Percentiles rank a stretch among this genome's conserved stretches.
These are phyloP conservation scores for Cercophora samala DNA, from an alignment of 495 filamentous ascomycete genomes.

Conservation along the genomic window DNA sequence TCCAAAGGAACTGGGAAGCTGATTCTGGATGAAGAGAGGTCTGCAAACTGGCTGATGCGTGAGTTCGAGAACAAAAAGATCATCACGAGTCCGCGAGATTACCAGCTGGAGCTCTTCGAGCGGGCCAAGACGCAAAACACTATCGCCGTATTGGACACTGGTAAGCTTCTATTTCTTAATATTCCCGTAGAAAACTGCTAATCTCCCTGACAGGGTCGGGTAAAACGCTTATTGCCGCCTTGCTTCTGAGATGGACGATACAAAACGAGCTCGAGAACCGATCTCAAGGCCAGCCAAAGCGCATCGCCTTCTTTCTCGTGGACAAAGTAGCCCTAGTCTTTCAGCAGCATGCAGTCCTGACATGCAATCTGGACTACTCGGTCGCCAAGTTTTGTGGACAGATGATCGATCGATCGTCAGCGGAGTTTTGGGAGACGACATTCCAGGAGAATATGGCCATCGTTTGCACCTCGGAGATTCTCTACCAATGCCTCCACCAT, in stretches of 20 bases:
- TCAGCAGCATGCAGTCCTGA: conserved; percentile 82
- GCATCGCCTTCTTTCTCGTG: conserved; percentile 84
- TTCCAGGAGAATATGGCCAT: conserved; percentile 76
- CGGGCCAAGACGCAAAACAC: conserved; percentile 81
- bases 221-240: conserved; percentile 90
- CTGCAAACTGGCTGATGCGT: conserved; percentile 24
- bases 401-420: conserved; percentile 44
- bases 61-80: conserved; percentile 46
- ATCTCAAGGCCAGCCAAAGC: conserved; percentile 53
- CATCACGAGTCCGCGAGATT: conserved; percentile 76
- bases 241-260: conserved; percentile 75
- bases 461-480: conserved; percentile 88
- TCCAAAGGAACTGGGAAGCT: conserved; percentile 14
- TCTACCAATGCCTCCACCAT: conserved; percentile 73
- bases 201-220: conserved; percentile 66
- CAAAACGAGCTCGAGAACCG: conserved; percentile 75
- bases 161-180: conserved; percentile 34
- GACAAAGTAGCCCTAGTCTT: conserved; percentile 88
- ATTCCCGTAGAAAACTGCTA: no score
- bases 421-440: conserved; percentile 64
- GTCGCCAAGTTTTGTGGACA: conserved; percentile 80
- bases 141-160: conserved; percentile 95
- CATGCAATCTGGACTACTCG: conserved; percentile 77
- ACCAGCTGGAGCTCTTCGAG: conserved; percentile 91
- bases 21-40: conserved; percentile 26